Conservation (phyloP, 768 basidiomycete species). For the Termitomyces sp. region DNA sequence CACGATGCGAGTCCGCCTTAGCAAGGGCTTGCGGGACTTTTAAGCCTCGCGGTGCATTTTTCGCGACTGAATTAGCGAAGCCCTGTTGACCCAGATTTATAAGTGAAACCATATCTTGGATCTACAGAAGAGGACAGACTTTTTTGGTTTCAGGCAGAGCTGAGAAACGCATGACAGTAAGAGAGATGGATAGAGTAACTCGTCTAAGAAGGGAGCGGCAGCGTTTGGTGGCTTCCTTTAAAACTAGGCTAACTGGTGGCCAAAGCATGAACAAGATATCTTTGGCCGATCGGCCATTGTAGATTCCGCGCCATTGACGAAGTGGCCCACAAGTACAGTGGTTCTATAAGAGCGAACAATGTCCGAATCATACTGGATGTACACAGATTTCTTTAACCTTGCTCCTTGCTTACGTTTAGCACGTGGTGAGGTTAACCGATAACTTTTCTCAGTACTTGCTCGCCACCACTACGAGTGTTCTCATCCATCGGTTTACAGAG, state of each 20-base stretch:
- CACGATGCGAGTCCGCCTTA: background rate
- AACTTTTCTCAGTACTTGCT: background rate
- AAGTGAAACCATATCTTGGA: background rate
- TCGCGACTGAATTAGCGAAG: background rate
- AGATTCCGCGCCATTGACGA: background rate
- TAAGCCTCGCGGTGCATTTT: background rate
- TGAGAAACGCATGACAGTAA: conserved; percentile 5
- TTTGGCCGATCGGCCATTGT: conserved; percentile 2
- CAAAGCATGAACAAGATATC: conserved; percentile 4
- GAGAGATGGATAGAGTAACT: background rate
- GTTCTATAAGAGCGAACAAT: conserved; percentile 5
- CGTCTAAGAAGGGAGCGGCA: background rate
- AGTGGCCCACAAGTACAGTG: background rate
- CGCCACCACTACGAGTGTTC: background rate
- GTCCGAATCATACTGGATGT: background rate
- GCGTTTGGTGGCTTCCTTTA: background rate
- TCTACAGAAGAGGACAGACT: background rate
- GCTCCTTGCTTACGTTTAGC: no score
- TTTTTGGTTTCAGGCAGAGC: conserved; percentile 2
- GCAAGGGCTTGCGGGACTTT: background rate
- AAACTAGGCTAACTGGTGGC: background rate
- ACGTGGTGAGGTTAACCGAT: background rate
- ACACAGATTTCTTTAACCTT: no score
- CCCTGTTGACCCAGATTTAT: background rate
- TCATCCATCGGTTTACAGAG: background rate